Percentiles rank a stretch among this genome's conserved stretches.
Conservation (phyloP, 2,329 filamentous ascomycete genomes). For the Monosporascus sp. region DNA sequence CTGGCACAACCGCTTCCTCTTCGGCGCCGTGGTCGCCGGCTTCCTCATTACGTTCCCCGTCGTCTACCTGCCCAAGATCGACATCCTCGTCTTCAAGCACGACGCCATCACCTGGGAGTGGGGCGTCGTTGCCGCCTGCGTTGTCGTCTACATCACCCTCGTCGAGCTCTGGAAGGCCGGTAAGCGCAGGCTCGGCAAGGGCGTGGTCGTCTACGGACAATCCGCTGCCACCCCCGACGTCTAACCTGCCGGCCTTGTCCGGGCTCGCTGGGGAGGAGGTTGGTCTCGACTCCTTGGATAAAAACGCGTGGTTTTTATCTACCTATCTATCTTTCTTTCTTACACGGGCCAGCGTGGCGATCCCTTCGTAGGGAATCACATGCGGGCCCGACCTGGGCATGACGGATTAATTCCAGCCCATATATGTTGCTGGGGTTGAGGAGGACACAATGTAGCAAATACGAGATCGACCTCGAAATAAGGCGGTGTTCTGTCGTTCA, state of each 20-base stretch:
- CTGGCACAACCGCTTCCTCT: constrained; percentile 63
- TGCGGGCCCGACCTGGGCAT: neutral
- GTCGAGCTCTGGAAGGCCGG: constrained; percentile 65
- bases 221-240: neutral
- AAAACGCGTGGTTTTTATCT: neutral
- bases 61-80: constrained; percentile 63
- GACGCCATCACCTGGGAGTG: constrained; percentile 65
- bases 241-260: neutral
- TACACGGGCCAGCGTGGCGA: neutral
- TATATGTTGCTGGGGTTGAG: neutral
- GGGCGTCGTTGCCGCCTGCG: constrained; percentile 58
- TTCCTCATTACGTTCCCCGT: constrained; percentile 57
- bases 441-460: neutral
- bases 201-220: neutral
- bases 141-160: constrained; percentile 55
- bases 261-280: neutral
- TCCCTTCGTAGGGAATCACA: neutral
- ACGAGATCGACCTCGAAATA: no score
- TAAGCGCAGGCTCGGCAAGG: constrained; percentile 44
- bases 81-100: constrained; percentile 64
- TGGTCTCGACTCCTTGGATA: neutral
- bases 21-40: constrained; percentile 56
- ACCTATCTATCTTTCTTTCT: neutral
- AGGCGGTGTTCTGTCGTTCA: no score
- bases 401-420: neutral